phyloP scores from a whole-genome alignment of 495 filamentous ascomycete species.

The Patellaria atrata region DNA sequence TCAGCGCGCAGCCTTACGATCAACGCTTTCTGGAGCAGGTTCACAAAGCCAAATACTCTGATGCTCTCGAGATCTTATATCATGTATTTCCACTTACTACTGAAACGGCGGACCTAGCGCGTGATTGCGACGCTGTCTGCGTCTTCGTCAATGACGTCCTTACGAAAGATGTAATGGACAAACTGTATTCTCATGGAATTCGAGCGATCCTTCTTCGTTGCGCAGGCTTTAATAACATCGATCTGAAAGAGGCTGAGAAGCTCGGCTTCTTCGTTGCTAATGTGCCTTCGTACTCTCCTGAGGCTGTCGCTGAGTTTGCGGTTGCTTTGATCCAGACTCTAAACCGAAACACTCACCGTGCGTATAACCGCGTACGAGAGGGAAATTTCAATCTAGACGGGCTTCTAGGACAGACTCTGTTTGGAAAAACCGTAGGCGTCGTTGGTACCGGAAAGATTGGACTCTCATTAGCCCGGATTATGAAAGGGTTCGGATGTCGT shows the following conservation, averaged over 20 bases:
- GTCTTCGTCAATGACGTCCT: slow-evolving; percentile 59
- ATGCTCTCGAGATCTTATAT: slow-evolving; percentile 30
- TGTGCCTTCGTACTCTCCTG: slow-evolving; percentile 55
- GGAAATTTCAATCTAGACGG: slow-evolving; percentile 56
- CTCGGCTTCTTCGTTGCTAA: slow-evolving; percentile 50
- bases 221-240: slow-evolving; percentile 57
- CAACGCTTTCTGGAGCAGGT: slow-evolving; percentile 33
- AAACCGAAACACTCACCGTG: slow-evolving; percentile 55
- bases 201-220: slow-evolving; percentile 50
- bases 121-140: slow-evolving; percentile 43
- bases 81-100: slow-evolving; percentile 42
- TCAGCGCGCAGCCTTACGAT: slow-evolving; percentile 50
- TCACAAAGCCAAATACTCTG: slow-evolving; percentile 18
- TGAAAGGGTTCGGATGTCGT: slow-evolving; percentile 44
- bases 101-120: slow-evolving; percentile 42
- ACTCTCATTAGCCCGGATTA: slow-evolving; percentile 34
- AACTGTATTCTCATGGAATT: slow-evolving; percentile 34
- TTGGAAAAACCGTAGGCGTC: slow-evolving; percentile 46
- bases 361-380: slow-evolving; percentile 58
- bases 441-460: slow-evolving; percentile 43
- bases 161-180: slow-evolving; percentile 34
- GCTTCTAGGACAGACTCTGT: slow-evolving; percentile 44
- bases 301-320: slow-evolving; percentile 60
- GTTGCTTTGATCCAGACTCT: slow-evolving; percentile 52
- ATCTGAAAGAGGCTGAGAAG: slow-evolving; percentile 38